Evolutionary conservation across 305 asterid species (phyloP).

Genomic region (Solanum aculeatissimum): DNA sequence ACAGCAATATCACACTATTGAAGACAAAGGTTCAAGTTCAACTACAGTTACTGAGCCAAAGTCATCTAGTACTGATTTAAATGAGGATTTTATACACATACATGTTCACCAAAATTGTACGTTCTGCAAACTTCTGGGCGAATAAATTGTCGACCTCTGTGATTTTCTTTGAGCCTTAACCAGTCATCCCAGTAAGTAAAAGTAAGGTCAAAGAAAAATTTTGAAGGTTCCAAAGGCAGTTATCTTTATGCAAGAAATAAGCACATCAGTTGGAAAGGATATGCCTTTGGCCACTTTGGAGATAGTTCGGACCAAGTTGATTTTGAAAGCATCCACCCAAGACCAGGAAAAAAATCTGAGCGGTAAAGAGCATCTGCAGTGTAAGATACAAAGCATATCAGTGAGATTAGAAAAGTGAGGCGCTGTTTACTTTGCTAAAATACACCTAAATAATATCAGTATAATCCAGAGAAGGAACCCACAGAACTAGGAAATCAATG

Average conservation of each 20-base stretch:
- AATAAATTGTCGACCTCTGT: conserved; percentile 78
- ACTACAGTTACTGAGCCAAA: neutral
- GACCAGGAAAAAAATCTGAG: conserved; percentile 98
- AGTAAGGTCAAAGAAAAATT: conserved; percentile 59
- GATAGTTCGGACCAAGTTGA: conserved; percentile 94
- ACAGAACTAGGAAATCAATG: no score
- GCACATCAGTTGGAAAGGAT: conserved; percentile 44
- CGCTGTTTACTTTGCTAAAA: neutral
- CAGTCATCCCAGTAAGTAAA: conserved; percentile 99
- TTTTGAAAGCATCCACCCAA: conserved; percentile 96
- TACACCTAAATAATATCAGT: neutral
- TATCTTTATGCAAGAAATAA: neutral
- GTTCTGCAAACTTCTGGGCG: conserved; percentile 99
- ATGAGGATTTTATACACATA: conserved; percentile 22
- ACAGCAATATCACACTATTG: neutral
- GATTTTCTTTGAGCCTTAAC: conserved; percentile 87
- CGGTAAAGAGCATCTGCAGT: conserved; percentile 89
- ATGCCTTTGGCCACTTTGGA: conserved; percentile 99
- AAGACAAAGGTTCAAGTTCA: neutral
- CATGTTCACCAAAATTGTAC: conserved; percentile 96
- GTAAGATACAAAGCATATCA: conserved; percentile 7
- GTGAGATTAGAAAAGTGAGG: neutral
- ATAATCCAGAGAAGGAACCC: neutral
- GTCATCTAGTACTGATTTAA: neutral
- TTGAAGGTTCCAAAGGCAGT: neutral